phyloP scores from a whole-genome alignment of 768 basidiomycete species.

The Serpula lacrymans region DNA sequence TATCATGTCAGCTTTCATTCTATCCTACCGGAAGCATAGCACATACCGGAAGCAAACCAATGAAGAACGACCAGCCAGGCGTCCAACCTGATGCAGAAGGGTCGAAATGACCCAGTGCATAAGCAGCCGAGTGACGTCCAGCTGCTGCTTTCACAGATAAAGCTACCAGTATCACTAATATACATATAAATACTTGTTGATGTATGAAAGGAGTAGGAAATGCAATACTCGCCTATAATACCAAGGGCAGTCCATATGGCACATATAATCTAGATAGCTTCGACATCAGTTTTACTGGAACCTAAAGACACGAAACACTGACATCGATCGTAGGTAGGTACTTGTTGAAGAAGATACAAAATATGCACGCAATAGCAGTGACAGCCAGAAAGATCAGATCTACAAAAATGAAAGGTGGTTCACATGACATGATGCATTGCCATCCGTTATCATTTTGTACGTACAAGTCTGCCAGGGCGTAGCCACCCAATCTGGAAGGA shows the following conservation, averaged over 20 bases:
- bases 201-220: neutral
- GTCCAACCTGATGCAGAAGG: conserved; percentile 65
- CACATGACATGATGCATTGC: neutral
- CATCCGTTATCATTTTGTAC: conserved; percentile 7
- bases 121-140: conserved; percentile 52
- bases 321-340: conserved; percentile 50
- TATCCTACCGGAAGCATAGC: neutral
- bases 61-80: conserved; percentile 67
- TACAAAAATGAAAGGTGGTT: conserved; percentile 12
- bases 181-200: conserved; percentile 11
- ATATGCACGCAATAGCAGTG: conserved; percentile 40
- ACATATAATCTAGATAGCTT: conserved; percentile 44
- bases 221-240: conserved; percentile 38
- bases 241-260: conserved; percentile 63
- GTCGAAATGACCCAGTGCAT: conserved; percentile 58
- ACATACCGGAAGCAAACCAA: conserved; percentile 56
- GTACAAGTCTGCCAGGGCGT: conserved; percentile 60
- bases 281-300: conserved; percentile 1
- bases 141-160: conserved; percentile 54
- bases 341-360: conserved; percentile 56
- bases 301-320: conserved; percentile 6
- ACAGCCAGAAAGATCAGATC: conserved; percentile 59
- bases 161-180: conserved; percentile 50
- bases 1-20: conserved; percentile 1
- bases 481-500: conserved; percentile 53